Percentiles rank a stretch among this genome's conserved stretches.
Evolutionary conservation across 2,329 filamentous ascomycete species (phyloP).

Genomic region (Fusarium poae): DNA sequence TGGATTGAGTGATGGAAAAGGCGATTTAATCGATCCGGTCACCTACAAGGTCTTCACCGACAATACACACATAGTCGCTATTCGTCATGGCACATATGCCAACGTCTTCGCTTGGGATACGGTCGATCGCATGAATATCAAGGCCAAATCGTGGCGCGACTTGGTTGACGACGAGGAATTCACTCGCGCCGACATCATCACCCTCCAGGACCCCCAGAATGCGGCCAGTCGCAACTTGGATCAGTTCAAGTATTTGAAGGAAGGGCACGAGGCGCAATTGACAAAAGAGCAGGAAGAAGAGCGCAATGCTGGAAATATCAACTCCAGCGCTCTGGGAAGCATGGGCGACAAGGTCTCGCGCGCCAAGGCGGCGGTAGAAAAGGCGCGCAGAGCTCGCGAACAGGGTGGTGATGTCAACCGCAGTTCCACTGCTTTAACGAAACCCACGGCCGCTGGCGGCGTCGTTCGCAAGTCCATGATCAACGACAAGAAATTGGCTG

Average conservation of each 20-base stretch:
- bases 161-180: constrained; percentile 90
- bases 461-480: constrained; percentile 56
- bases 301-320: constrained; percentile 76
- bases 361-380: constrained; percentile 94
- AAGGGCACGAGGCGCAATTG: constrained; percentile 77
- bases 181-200: constrained; percentile 91
- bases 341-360: constrained; percentile 85
- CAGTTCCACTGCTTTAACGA: constrained; percentile 59
- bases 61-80: constrained; percentile 95
- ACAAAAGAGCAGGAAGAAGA: constrained; percentile 79
- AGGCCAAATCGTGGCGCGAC: constrained; percentile 95
- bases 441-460: constrained; percentile 47
- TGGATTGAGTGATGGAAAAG: constrained; percentile 66
- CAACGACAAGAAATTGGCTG: constrained; percentile 72
- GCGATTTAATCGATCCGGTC: constrained; percentile 94
- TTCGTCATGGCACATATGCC: constrained; percentile 82
- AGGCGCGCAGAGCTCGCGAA: constrained; percentile 80
- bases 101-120: constrained; percentile 99
- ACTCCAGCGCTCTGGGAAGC: constrained; percentile 82
- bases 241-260: constrained; percentile 88
- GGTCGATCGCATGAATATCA: constrained; percentile 93
- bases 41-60: constrained; percentile 98
- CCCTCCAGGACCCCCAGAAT: constrained; percentile 95
- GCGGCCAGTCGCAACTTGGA: constrained; percentile 84
- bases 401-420: constrained; percentile 70